Percentiles rank a stretch among this genome's conserved stretches.
Conservation (phyloP, 2,329 filamentous ascomycete species). For the Aspergillus sergii region DNA sequence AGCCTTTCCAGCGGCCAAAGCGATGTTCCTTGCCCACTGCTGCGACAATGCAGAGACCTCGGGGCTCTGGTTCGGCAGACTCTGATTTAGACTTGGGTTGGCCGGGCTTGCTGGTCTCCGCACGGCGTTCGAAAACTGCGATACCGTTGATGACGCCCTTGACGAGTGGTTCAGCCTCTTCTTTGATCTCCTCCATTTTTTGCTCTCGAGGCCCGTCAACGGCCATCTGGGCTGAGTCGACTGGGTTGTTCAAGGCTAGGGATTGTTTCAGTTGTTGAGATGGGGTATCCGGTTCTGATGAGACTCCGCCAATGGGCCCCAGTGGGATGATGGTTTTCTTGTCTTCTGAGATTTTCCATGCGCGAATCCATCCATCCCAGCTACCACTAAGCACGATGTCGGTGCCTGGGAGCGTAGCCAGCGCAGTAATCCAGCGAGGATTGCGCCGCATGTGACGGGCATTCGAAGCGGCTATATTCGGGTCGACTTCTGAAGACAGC, state of each 20-base stretch:
- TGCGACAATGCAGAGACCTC: conserved; percentile 78
- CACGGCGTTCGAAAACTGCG: conserved; percentile 78
- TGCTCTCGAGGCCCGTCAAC: conserved; percentile 21
- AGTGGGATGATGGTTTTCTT: conserved; percentile 75
- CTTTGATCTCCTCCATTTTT: conserved; percentile 20
- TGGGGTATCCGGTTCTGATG: conserved; percentile 28
- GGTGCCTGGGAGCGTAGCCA: conserved; percentile 83
- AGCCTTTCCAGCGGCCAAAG: conserved; percentile 75
- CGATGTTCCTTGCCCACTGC: conserved; percentile 85
- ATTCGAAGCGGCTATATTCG: conserved; percentile 52
- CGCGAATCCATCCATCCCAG: conserved; percentile 87
- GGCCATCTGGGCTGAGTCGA: conserved; percentile 31
- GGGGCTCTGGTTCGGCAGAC: conserved; percentile 45
- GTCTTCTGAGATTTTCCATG: conserved; percentile 83
- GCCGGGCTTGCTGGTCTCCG: conserved; percentile 29
- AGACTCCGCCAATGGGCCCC: conserved; percentile 61
- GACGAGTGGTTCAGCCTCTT: conserved; percentile 46
- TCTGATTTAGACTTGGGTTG: conserved; percentile 24
- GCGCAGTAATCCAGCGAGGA: conserved; percentile 87
- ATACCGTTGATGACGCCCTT: conserved; percentile 87
- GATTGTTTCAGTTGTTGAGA: conserved; percentile 38
- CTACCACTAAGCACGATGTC: conserved; percentile 89
- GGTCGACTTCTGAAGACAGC: conserved; percentile 72
- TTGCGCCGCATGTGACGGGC: conserved; percentile 56
- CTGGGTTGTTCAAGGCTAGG: conserved; percentile 31